Conservation (phyloP, 805 yeast species). For the Myxozyma monticola region DNA sequence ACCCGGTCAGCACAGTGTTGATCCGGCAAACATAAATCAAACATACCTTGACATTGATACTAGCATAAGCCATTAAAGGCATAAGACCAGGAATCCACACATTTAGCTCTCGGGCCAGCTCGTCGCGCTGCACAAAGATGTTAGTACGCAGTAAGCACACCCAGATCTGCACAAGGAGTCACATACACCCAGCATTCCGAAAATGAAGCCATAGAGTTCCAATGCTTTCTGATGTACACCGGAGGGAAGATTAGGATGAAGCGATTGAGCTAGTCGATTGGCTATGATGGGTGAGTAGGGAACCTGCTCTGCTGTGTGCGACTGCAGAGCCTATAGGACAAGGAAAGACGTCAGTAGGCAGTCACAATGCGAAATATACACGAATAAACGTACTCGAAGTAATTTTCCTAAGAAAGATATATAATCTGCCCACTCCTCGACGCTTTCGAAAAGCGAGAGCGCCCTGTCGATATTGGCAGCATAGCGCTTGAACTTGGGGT, state of each 20-base stretch:
- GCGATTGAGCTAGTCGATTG: slow-evolving; percentile 70
- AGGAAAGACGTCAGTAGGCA: neutral
- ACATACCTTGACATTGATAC: slow-evolving; percentile 69
- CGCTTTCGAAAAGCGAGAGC: slow-evolving; percentile 70
- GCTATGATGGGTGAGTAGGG: slow-evolving; percentile 71
- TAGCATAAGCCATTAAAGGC: slow-evolving; percentile 84
- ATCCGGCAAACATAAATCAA: neutral
- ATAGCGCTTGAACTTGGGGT: slow-evolving; percentile 70
- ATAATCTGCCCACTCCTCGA: slow-evolving; percentile 98
- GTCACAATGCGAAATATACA: neutral
- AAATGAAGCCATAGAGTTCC: slow-evolving; percentile 70
- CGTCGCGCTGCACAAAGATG: slow-evolving; percentile 17
- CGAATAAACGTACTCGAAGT: slow-evolving; percentile 57
- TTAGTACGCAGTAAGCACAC: neutral
- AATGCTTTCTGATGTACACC: slow-evolving; percentile 93
- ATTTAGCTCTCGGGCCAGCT: slow-evolving; percentile 56
- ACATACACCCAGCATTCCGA: slow-evolving; percentile 46
- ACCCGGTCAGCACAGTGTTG: neutral
- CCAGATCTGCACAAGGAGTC: no score
- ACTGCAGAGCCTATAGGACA: slow-evolving; percentile 31
- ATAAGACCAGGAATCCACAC: slow-evolving; percentile 93
- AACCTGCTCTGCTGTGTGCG: slow-evolving; percentile 44
- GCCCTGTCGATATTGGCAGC: slow-evolving; percentile 70
- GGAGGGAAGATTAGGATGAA: slow-evolving; percentile 80
- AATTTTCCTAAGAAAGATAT: slow-evolving; percentile 83